Percentiles rank a stretch among this genome's conserved stretches.
Conservation (phyloP, 805 yeast species). For the Candida schatavii region DNA sequence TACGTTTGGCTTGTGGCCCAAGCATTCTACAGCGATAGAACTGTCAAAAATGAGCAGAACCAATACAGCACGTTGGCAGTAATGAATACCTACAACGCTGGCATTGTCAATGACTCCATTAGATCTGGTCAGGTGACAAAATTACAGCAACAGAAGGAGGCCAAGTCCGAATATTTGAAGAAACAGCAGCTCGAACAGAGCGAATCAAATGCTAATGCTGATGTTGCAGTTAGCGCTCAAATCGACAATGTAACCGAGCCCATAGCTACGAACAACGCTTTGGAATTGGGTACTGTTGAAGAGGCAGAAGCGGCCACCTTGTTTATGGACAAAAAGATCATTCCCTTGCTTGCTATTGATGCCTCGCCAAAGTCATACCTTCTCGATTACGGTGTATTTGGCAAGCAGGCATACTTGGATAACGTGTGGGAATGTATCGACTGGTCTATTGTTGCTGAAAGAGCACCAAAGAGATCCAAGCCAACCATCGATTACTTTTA, state of each 20-base stretch:
- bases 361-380: slow-evolving; percentile 69
- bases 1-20: slow-evolving; percentile 84
- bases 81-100: slow-evolving; percentile 84
- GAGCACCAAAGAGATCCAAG: slow-evolving; percentile 32
- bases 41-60: slow-evolving; percentile 16
- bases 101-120: slow-evolving; percentile 68
- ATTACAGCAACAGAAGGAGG: slow-evolving; percentile 35
- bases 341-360: slow-evolving; percentile 70
- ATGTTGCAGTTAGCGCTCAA: too few relatives aligned
- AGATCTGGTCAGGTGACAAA: slow-evolving; percentile 50
- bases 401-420: slow-evolving; percentile 42
- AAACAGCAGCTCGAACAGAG: slow-evolving; percentile 23
- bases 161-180: slow-evolving; percentile 25
- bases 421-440: slow-evolving; percentile 44
- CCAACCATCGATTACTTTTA: slow-evolving; percentile 16
- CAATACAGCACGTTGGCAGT: slow-evolving; percentile 55
- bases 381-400: slow-evolving; percentile 71
- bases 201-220: slow-evolving; percentile 9
- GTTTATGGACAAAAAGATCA: slow-evolving; percentile 36
- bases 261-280: slow-evolving; percentile 9
- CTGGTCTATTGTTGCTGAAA: slow-evolving; percentile 39
- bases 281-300: slow-evolving; percentile 36
- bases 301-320: slow-evolving; percentile 38
- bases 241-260: slow-evolving; percentile 1
- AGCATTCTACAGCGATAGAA: slow-evolving; percentile 20